Conservation (phyloP, 306 rosid species). For the Cucurbita pepo region DNA sequence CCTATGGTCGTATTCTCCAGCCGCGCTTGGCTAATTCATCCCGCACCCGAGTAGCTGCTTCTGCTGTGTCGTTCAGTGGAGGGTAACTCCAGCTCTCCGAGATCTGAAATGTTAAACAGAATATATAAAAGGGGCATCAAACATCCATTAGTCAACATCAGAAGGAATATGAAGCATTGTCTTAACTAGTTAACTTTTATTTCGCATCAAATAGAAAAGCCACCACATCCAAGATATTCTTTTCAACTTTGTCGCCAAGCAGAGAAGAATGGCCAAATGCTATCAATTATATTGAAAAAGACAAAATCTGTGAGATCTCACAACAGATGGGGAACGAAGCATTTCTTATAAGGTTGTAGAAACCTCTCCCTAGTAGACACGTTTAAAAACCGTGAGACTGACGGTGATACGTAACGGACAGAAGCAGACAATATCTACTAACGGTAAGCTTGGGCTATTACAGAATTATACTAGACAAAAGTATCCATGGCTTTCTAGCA, state of each 20-base stretch:
- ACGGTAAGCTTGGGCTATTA: too few relatives aligned
- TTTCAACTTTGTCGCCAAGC: not conserved
- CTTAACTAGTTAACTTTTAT: not conserved
- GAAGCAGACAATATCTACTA: too few relatives aligned
- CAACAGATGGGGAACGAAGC: too few relatives aligned
- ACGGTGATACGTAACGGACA: too few relatives aligned
- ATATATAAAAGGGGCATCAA: not conserved
- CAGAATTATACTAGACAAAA: too few relatives aligned
- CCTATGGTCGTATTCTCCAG: conserved; percentile 64
- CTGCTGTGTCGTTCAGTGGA: conserved; percentile 71
- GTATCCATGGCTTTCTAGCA: not conserved
- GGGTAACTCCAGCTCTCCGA: conserved; percentile 97
- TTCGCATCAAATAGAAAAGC: not conserved
- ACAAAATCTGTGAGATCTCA: not conserved
- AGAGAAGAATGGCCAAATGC: not conserved
- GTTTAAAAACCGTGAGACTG: too few relatives aligned
- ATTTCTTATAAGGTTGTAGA: too few relatives aligned
- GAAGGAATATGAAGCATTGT: not conserved
- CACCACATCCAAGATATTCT: not conserved
- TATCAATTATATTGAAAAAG: not conserved
- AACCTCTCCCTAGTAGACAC: too few relatives aligned
- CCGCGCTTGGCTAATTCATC: conserved; percentile 71
- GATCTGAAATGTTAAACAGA: conserved; percentile 33
- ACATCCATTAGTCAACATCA: not conserved
- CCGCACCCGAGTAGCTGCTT: conserved; percentile 64